Evolutionary conservation across 2,329 filamentous ascomycete species (phyloP), one percentile per base, ranked within the genome.

Genomic region (Pseudogymnoascus sp.): DNA sequence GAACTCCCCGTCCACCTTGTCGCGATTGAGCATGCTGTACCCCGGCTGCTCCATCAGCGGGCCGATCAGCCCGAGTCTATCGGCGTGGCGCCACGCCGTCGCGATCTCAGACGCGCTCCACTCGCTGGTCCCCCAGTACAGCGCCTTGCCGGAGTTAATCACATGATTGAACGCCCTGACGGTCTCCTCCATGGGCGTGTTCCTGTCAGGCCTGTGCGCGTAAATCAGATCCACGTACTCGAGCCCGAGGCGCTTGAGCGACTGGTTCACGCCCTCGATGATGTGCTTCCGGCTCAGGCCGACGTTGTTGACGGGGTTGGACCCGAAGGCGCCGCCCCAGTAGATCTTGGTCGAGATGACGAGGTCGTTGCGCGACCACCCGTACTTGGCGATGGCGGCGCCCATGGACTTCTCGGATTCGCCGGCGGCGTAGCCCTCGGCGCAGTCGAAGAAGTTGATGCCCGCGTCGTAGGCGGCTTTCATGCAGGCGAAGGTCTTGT

Each of bases 81-180:
- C 83, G 35, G 86, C 83, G 64, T 83, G 78, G 12, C 82, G 77
- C 77, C 82, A 84, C 0, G 86, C 86, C 63, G 83, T 79, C 5
- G 81, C 80, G 69, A 89, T 88, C 75, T 88, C 85, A 63, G 82
- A 80, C 45, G 86, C 83, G 64, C 78, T 80, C 85, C 86, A 89
- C 72, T 88, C 84, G 0, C 83, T 87, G 0, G 85, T 89, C 43
- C 85, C 86, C 85, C 85, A 88, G 77, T 89, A 88, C 66, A 90
- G 83, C 2, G 84, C 83, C 75, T 88, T 85, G 66, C 87, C 87
- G 0, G 78, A 80, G 72, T 85, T 78, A 71, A 90, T 88, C 61
- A 90, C 74, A 72, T 88, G 79, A 77, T 89, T 89, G 77, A 90
- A 89, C 61, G 82, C 85, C 61, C 86, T 83, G 38, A 90, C 86